Evolutionary conservation across 1,284 basidiomycete genomes (phyloP).

Genomic region (Trichosporon faecale): DNA sequence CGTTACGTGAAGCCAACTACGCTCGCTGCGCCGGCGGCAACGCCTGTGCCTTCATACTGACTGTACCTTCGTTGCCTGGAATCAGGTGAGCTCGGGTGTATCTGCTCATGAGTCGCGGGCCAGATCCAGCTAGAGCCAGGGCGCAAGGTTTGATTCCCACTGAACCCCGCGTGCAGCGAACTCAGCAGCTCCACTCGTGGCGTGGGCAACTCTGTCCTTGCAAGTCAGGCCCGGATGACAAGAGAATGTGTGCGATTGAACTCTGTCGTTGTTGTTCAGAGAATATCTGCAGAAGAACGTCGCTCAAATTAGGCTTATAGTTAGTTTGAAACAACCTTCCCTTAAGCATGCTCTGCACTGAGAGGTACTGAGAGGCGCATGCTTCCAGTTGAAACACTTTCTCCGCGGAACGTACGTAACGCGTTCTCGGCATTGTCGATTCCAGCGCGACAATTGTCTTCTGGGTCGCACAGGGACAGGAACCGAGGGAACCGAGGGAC

Average conservation of each 20-base stretch:
- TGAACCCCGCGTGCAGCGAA: neutral
- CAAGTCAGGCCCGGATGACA: neutral
- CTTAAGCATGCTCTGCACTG: neutral
- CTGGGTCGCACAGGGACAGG: neutral
- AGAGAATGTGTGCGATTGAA: neutral
- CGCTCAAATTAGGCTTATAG: neutral
- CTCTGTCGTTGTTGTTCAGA: neutral
- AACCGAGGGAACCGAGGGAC: neutral
- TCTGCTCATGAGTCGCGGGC: neutral
- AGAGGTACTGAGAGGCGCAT: neutral
- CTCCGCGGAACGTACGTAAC: constrained; percentile 5
- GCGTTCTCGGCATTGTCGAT: neutral
- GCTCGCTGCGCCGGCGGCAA: neutral
- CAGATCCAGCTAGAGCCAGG: no score
- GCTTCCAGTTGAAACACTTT: neutral
- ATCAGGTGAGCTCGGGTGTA: neutral
- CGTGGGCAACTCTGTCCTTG: neutral
- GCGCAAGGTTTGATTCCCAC: neutral
- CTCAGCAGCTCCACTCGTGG: no score
- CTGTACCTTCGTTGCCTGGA: neutral
- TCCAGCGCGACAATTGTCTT: neutral
- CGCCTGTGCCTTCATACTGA: neutral
- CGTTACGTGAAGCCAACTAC: neutral
- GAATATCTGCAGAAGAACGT: neutral
- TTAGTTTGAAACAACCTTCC: neutral